Evolutionary conservation across 2,329 filamentous ascomycete species (phyloP), one percentile per base, ranked within the genome.

Genomic region (Ophiostoma sp.): DNA sequence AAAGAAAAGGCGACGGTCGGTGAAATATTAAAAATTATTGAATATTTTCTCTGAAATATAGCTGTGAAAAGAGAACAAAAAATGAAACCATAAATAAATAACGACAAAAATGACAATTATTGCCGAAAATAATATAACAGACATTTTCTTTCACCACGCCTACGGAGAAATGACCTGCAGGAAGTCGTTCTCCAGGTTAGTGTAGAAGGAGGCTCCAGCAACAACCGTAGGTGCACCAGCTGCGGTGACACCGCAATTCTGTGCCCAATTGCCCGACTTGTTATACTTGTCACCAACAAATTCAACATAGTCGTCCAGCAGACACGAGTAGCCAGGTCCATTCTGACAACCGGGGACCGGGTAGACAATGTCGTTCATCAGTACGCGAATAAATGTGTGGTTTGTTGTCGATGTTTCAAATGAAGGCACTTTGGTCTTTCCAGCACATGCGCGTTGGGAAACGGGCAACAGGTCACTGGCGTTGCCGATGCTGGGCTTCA

Each of bases 281-380:
- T 82, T 79, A 69, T 84, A 83, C 80, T 87, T 87, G 45, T 82
- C 76, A 33, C 80, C 76, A 2, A 88, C 78, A 55, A 87, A 83
- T 42, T 80, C 76, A 4, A 78, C 80, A 75, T 88, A 88, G 64
- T 85, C 80, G 5, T 79, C 78, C 39, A 89, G 74, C 2, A 82
- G 80, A 76, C 88, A 90, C 22, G 85, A 87, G 7, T 80, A 83
- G 6, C 88, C 90, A 3, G 87, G 89, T 0, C 87, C 89, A 75
- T 81, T 82, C 75, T 84, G 82, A 79, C 88, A 91, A 0, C 81
- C 83, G 0, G 86, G 84, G 0, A 91, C 79, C 0, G 87, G 87
- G 77, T 91, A 91, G 2, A 91, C 85, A 8, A 87, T 87, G 72
- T 91, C 89, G 77, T 92, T 91, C 57, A 91, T 82, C 12, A 85